phyloP scores from a whole-genome alignment of 2,329 filamentous ascomycete species.

The Aspergillus costaricaensis region DNA sequence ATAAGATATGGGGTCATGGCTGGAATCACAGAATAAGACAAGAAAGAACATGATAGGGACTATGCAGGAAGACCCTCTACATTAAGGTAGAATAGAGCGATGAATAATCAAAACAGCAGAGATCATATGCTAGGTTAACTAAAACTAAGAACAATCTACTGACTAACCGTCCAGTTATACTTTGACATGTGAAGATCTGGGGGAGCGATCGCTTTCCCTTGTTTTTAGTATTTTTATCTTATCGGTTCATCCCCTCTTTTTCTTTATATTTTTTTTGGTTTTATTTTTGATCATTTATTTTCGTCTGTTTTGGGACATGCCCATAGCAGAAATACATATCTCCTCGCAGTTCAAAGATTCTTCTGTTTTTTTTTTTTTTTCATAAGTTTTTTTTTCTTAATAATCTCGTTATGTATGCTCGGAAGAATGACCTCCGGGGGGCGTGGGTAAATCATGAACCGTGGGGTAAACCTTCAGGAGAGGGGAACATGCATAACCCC shows the following conservation, averaged over 20 bases:
- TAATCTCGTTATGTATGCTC: background rate
- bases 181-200: conserved; percentile 14
- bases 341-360: background rate
- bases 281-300: background rate
- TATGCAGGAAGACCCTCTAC: too few species aligned
- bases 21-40: too few species aligned
- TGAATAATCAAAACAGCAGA: background rate
- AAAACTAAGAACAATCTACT: too few species aligned
- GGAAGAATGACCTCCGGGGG: conserved; percentile 10
- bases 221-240: background rate
- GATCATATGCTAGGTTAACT: conserved; percentile 9
- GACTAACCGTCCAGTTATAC: background rate
- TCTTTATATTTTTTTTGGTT: background rate
- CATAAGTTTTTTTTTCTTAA: background rate
- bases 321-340: background rate
- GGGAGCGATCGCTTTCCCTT: background rate
- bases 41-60: too few species aligned
- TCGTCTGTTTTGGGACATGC: background rate
- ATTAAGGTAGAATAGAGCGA: background rate
- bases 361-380: background rate
- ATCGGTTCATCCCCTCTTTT: background rate
- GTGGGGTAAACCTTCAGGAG: conserved; percentile 8
- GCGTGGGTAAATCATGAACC: conserved; percentile 23
- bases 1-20: background rate
- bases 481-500: too few species aligned